Conservation (phyloP, 2,329 filamentous ascomycete species). For the Diaporthe batatas region DNA sequence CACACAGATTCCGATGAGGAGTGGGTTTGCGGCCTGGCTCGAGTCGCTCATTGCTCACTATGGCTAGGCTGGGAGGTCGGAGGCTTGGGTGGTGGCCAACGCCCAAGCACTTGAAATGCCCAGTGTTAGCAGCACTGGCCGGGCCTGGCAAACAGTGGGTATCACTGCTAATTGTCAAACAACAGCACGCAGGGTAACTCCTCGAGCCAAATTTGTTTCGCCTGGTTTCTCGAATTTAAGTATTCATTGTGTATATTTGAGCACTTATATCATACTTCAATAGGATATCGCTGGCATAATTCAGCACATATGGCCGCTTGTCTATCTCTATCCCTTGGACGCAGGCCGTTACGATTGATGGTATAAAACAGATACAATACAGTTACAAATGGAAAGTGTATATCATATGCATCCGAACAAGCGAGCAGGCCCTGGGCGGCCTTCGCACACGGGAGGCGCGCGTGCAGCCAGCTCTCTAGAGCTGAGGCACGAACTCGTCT, state of each 20-base stretch:
- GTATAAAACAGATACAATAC: neutral
- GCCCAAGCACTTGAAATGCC: neutral
- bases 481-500: slow-evolving; percentile 46
- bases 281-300: neutral
- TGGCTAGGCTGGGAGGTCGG: neutral
- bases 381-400: slow-evolving; percentile 12
- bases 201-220: neutral
- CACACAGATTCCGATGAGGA: neutral
- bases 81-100: neutral
- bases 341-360: slow-evolving; percentile 1
- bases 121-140: neutral
- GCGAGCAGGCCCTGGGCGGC: neutral
- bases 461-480: slow-evolving; percentile 34
- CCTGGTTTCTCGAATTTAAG: neutral
- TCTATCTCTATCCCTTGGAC: slow-evolving; percentile 20
- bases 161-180: neutral
- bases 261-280: neutral
- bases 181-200: neutral
- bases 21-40: neutral
- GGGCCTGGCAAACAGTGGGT: slow-evolving; percentile 5
- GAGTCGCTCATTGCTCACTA: neutral
- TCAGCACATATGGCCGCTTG: neutral
- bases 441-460: neutral
- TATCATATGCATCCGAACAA: neutral
- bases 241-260: slow-evolving; percentile 4